These are phyloP conservation scores for Oidiodendron maius DNA, from an alignment of 495 filamentous ascomycete genomes.

Conservation along the genomic window DNA sequence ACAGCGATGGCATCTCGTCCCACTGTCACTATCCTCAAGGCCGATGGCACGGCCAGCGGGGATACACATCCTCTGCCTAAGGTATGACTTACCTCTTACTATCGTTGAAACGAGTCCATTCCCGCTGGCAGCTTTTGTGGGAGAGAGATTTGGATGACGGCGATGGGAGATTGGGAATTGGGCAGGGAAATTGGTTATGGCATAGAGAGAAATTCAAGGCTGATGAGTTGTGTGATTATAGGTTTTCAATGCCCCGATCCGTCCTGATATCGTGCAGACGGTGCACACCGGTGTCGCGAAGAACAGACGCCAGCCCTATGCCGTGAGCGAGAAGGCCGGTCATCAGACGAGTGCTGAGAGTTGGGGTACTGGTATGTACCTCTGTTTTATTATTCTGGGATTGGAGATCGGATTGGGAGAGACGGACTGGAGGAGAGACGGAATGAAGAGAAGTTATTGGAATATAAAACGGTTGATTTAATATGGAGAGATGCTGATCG, in stretches of 20 bases:
- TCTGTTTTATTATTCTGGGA: slow-evolving; percentile 6
- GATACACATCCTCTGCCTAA: slow-evolving; percentile 82
- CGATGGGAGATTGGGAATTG: neutral
- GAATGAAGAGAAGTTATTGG: too few relatives aligned
- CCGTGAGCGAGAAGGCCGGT: slow-evolving; percentile 99
- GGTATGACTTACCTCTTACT: slow-evolving; percentile 15
- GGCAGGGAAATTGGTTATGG: neutral
- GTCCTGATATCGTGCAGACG: slow-evolving; percentile 93
- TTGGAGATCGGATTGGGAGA: neutral
- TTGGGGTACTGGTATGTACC: slow-evolving; percentile 94
- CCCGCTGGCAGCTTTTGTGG: too few relatives aligned
- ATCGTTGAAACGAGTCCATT: too few relatives aligned
- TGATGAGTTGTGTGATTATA: too few relatives aligned
- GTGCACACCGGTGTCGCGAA: slow-evolving; percentile 99
- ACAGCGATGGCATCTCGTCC: slow-evolving; percentile 79
- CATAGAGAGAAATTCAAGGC: too few relatives aligned
- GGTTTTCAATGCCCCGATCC: slow-evolving; percentile 94
- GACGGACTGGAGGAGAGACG: slow-evolving; percentile 2
- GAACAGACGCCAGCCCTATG: slow-evolving; percentile 99
- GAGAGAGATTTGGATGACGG: neutral
- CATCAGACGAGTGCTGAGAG: slow-evolving; percentile 99
- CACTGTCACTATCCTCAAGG: slow-evolving; percentile 88
- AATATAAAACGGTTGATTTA: neutral
- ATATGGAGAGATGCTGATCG: slow-evolving; percentile 24
- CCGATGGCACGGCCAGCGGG: slow-evolving; percentile 85